Evolutionary conservation across 495 filamentous ascomycete genomes (phyloP), one percentile per base, ranked within the genome.

Genomic region (Daldinia vernicosa): DNA sequence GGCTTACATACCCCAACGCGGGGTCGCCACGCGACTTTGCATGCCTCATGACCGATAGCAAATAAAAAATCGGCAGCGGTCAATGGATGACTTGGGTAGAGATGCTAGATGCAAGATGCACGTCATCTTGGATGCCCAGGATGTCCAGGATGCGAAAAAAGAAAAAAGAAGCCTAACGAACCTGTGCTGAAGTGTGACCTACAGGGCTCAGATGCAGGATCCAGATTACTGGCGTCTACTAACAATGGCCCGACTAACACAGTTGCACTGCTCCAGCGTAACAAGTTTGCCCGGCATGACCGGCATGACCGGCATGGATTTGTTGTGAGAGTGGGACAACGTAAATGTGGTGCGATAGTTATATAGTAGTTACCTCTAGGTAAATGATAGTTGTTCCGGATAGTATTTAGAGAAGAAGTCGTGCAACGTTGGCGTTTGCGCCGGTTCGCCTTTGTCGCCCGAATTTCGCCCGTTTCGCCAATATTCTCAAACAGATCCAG

Each of bases 21-120:
- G 70, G 66, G 70, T 60, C 27, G 70, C 70, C 70, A 73, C 70
- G 70, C 70, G 65, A 73, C 70, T 45, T 15, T 66, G 61, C 70
- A 73, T 66, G 57, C 53, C 28, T 61, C 66, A 68, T 73, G 70
- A 73, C 70, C 70, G 61, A 57, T 39, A 63, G 56, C 47, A 51
- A 22, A 47, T 62, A 50, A 57, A 50, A 50, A 65, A 57, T 50
- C 15, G 35, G 33, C 56, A 17, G 32, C 9, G 24, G 24, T 39
- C 9, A 40, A 60, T 33, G 65, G 43, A 51, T 54, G 50, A 33
- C 32, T 27, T 55, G 54, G 64, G 35, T 19, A 32, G 45, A 40
- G 57, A 43, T 50, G 19, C 32, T 50, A 30, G 43, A 63, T 65
- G 70, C 70, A 72, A 30, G 43, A 63, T 65, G 70, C 70, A 72